Conservation (phyloP, 805 yeast genomes). For the Candida ortonii region DNA sequence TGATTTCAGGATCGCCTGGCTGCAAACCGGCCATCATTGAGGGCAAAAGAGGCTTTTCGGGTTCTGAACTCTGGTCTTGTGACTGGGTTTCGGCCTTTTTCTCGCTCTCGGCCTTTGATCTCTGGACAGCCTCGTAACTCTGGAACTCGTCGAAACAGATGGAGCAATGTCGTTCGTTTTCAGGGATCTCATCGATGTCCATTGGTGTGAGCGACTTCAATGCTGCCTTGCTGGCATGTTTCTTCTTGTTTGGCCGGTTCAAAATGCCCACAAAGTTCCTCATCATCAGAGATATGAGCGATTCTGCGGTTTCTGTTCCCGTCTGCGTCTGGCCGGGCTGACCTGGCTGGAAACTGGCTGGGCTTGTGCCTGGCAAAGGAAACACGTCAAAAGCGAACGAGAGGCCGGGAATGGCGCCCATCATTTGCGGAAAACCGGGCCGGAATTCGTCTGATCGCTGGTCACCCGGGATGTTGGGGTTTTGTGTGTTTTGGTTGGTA, state of each 20-base stretch:
- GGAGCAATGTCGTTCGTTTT: slow-evolving; percentile 35
- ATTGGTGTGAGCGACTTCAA: slow-evolving; percentile 31
- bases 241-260: slow-evolving; percentile 18
- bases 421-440: slow-evolving; percentile 2
- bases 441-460: neutral
- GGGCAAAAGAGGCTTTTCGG: slow-evolving; percentile 12
- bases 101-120: neutral
- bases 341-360: slow-evolving; percentile 1
- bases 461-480: neutral
- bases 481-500: slow-evolving; percentile 1
- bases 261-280: slow-evolving; percentile 19
- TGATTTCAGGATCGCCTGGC: slow-evolving; percentile 25
- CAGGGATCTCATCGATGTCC: slow-evolving; percentile 28
- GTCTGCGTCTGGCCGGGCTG: neutral
- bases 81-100: neutral
- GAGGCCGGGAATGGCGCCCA: slow-evolving; percentile 14
- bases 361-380: slow-evolving; percentile 4
- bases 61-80: neutral
- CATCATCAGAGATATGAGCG: slow-evolving; percentile 21
- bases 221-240: slow-evolving; percentile 32
- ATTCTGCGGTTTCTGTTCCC: slow-evolving; percentile 5
- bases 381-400: slow-evolving; percentile 19
- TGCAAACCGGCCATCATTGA: slow-evolving; percentile 19
- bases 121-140: slow-evolving; percentile 10
- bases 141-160: slow-evolving; percentile 41